Evolutionary conservation across 1,284 basidiomycete species (phyloP).

Genomic region (Testicularia cyperi): DNA sequence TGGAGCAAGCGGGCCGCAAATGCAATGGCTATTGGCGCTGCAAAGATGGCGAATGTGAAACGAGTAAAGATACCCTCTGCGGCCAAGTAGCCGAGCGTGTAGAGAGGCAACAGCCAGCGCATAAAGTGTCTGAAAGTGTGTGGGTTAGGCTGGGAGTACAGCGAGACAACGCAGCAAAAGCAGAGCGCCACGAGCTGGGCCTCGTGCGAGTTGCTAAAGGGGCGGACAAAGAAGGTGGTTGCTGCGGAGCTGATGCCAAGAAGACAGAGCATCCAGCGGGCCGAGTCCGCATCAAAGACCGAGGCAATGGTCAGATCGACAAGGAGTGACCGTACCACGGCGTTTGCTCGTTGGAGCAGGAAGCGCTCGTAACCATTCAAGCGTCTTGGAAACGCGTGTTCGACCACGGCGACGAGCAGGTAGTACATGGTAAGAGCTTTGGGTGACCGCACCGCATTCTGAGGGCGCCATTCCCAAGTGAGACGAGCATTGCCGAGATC

Average conservation of each 20-base stretch:
- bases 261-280: constrained; percentile 21
- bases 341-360: constrained; percentile 3
- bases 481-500: neutral
- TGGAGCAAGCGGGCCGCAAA: neutral
- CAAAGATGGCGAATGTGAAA: constrained; percentile 56
- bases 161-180: constrained; percentile 3
- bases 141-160: neutral
- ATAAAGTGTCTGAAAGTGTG: too few species aligned
- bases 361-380: constrained; percentile 6
- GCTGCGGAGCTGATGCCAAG: constrained; percentile 43
- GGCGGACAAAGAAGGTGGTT: constrained; percentile 54
- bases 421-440: constrained; percentile 5
- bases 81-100: neutral
- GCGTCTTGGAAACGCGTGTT: neutral
- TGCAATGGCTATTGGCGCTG: constrained; percentile 16
- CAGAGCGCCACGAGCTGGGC: constrained; percentile 32
- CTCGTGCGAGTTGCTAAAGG: constrained; percentile 60
- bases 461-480: constrained; percentile 29
- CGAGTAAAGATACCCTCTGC: constrained; percentile 51
- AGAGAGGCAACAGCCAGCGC: too few species aligned
- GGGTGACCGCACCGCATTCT: constrained; percentile 14
- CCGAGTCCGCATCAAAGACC: constrained; percentile 3
- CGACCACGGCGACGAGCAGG: neutral
- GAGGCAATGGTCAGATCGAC: constrained; percentile 5
- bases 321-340: constrained; percentile 8